Evolutionary conservation across 306 rosid species (phyloP).

Genomic region (Ceratonia siliqua): DNA sequence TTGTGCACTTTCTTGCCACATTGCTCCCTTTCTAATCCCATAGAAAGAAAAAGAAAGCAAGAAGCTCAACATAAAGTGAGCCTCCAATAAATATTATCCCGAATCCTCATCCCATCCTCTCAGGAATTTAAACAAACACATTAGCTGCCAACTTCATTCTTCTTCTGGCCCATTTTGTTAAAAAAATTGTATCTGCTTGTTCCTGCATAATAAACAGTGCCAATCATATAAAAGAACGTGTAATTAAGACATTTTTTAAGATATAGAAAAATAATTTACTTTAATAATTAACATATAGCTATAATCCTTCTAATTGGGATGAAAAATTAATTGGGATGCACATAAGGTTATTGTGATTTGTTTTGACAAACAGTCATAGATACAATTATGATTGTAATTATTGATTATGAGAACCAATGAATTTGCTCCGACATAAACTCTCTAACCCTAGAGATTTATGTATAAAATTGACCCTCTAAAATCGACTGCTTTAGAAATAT

Average conservation of each 20-base stretch:
- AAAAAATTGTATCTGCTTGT: constrained; percentile 14
- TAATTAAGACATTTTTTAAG: too few species aligned
- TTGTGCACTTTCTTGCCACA: constrained; percentile 25
- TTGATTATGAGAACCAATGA: too few species aligned
- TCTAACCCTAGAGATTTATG: not conserved
- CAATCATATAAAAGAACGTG: too few species aligned
- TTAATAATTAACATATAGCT: too few species aligned
- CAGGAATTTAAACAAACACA: not conserved
- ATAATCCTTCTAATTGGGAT: too few species aligned
- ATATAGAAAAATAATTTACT: too few species aligned
- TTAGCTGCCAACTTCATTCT: constrained; percentile 31
- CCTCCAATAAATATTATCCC: constrained; percentile 15
- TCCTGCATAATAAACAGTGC: not conserved
- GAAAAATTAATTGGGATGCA: not conserved
- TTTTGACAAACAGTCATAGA: not conserved
- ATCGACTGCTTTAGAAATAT: not conserved
- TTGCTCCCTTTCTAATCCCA: not conserved
- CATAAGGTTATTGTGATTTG: not conserved
- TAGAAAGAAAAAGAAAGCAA: not conserved
- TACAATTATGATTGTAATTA: not conserved
- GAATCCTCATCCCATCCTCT: not conserved
- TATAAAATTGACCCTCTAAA: constrained; percentile 2
- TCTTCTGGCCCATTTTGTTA: not conserved
- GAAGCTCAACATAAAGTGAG: not conserved
- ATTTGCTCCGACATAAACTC: too few species aligned